A percentile compares a stretch with the other conserved stretches of the same genome.
phyloP scores from a whole-genome alignment of 1,284 basidiomycete species.

The Microbotryum violaceum region DNA sequence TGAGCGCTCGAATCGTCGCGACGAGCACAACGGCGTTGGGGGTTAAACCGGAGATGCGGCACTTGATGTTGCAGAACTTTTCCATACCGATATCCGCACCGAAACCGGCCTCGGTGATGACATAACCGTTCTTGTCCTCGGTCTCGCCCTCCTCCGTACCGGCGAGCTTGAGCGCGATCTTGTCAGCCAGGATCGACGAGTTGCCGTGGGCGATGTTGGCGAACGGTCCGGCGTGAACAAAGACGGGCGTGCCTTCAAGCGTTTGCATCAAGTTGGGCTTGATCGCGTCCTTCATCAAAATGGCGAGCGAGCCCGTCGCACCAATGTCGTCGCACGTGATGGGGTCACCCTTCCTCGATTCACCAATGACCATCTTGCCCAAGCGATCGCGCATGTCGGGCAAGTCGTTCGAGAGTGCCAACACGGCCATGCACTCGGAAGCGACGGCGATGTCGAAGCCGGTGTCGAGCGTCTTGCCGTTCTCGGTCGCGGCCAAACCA shows the following conservation, averaged over 20 bases:
- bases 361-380: conserved; percentile 95
- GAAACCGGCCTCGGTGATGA: conserved; percentile 96
- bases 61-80: conserved; percentile 99
- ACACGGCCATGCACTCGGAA: conserved; percentile 96
- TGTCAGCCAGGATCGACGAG: conserved; percentile 94
- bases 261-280: conserved; percentile 99
- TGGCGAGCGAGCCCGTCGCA: conserved; percentile 89
- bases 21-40: conserved; percentile 95
- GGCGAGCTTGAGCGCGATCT: conserved; percentile 91
- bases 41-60: conserved; percentile 80
- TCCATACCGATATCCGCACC: conserved; percentile 90
- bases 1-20: conserved; percentile 92
- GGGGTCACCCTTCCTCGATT: conserved; percentile 80
- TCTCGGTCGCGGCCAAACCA: conserved; percentile 81
- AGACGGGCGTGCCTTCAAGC: conserved; percentile 95
- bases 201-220: conserved; percentile 99
- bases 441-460: conserved; percentile 97
- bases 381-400: conserved; percentile 87
- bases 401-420: conserved; percentile 80
- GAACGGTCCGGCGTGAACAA: conserved; percentile 97
- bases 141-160: conserved; percentile 90
- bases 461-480: conserved; percentile 78
- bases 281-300: conserved; percentile 98
- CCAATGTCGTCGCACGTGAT: conserved; percentile 97
- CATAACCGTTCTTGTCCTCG: conserved; percentile 75